phyloP scores from a whole-genome alignment of 2,329 filamentous ascomycete genomes.

The Diplodia seriata region DNA sequence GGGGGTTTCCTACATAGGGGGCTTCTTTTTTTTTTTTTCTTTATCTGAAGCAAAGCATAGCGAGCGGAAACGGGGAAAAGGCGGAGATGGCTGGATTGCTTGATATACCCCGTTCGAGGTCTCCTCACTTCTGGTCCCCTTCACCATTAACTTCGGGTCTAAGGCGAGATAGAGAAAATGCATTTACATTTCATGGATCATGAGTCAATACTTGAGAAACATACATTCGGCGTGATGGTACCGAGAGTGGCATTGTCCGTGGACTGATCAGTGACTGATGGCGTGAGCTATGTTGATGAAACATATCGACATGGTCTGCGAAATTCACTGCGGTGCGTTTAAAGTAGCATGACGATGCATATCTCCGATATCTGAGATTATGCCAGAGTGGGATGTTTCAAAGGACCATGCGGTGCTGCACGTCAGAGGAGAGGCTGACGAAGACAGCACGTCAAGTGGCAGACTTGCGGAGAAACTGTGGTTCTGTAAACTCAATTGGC shows the following conservation, averaged over 20 bases:
- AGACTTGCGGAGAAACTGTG: background rate
- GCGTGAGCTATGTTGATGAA: background rate
- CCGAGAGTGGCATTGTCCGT: background rate
- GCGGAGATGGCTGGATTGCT: conserved; percentile 28
- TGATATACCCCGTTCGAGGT: conserved; percentile 28
- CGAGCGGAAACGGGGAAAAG: conserved; percentile 7
- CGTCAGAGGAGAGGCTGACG: background rate
- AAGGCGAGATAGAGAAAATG: conserved; percentile 1
- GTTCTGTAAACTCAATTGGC: background rate
- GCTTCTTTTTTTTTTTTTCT: background rate
- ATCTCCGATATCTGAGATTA: background rate
- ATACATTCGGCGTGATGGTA: background rate
- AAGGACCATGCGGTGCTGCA: background rate
- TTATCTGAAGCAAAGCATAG: conserved; percentile 17
- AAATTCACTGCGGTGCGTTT: background rate
- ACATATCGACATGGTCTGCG: background rate
- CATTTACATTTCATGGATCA: background rate
- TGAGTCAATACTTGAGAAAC: background rate
- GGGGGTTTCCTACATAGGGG: background rate
- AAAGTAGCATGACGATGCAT: background rate
- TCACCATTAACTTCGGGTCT: background rate
- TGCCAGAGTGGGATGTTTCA: background rate
- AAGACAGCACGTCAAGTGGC: background rate
- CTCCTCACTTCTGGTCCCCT: background rate
- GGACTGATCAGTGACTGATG: background rate